Evolutionary conservation across 2,329 filamentous ascomycete genomes (phyloP).

Genomic region (Aureobasidium mangrovei): DNA sequence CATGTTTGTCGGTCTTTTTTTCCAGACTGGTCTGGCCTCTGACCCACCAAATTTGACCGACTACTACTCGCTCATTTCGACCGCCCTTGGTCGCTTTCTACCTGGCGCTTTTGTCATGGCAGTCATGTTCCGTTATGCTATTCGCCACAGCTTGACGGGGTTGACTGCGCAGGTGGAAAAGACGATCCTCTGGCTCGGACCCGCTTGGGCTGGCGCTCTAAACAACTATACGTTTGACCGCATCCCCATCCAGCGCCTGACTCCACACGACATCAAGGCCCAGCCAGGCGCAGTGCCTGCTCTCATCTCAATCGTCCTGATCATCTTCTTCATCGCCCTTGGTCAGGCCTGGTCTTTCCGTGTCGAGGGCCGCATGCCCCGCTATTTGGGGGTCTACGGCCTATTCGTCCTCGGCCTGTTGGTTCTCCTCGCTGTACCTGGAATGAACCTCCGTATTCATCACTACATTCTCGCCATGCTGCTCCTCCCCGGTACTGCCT

Average conservation of each 20-base stretch:
- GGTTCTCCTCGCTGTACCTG: constrained; percentile 61
- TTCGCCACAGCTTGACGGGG: constrained; percentile 60
- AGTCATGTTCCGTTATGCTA: constrained; percentile 78
- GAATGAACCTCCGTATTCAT: constrained; percentile 77
- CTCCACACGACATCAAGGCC: constrained; percentile 74
- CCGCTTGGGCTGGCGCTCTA: constrained; percentile 81
- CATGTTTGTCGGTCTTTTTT: constrained; percentile 73
- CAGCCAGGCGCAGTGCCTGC: constrained; percentile 85
- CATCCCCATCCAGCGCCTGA: constrained; percentile 90
- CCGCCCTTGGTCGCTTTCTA: constrained; percentile 70
- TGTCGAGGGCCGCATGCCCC: constrained; percentile 69
- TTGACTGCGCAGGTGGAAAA: constrained; percentile 83
- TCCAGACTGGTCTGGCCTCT: constrained; percentile 80
- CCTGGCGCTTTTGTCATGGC: constrained; percentile 81
- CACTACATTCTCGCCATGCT: constrained; percentile 88
- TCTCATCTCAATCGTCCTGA: constrained; percentile 65
- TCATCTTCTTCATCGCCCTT: constrained; percentile 58
- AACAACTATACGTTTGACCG: constrained; percentile 94
- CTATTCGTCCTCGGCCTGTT: constrained; percentile 59
- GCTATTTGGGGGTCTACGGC: constrained; percentile 69
- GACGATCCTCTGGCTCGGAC: constrained; percentile 80
- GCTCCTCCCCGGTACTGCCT: constrained; percentile 75
- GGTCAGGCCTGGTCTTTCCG: constrained; percentile 80
- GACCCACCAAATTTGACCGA: constrained; percentile 66
- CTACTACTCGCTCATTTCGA: constrained; percentile 64